Conservation (phyloP, 352 stramenopile species). For the Phytopythium cucurbitacearum region DNA sequence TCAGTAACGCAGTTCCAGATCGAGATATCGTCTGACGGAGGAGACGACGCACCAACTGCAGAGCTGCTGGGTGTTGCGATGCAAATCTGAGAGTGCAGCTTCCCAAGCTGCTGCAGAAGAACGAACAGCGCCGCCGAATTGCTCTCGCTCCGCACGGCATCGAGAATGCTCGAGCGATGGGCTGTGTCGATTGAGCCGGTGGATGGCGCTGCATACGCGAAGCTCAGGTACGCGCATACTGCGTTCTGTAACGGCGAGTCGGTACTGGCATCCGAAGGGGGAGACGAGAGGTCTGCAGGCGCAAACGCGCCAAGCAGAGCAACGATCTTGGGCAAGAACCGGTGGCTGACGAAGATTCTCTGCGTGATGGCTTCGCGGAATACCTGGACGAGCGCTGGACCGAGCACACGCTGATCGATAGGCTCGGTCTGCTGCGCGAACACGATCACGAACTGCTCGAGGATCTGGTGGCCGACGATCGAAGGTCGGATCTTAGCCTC, state of each 20-base stretch:
- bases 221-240: constrained; percentile 52
- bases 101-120: constrained; percentile 9
- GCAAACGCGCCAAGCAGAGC: constrained; percentile 25
- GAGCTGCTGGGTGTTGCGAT: not conserved
- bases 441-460: constrained; percentile 65
- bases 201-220: constrained; percentile 26
- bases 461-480: constrained; percentile 53
- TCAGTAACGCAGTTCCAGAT: constrained; percentile 32
- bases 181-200: constrained; percentile 5
- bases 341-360: constrained; percentile 43
- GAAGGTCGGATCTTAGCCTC: constrained; percentile 32
- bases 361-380: constrained; percentile 42
- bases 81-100: constrained; percentile 20
- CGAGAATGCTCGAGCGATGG: constrained; percentile 31
- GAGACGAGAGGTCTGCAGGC: not conserved
- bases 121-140: constrained; percentile 17
- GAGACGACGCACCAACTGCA: not conserved
- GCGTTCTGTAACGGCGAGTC: constrained; percentile 30
- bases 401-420: constrained; percentile 16
- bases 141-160: constrained; percentile 36
- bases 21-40: constrained; percentile 14
- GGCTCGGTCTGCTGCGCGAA: constrained; percentile 41
- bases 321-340: constrained; percentile 54
- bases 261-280: too few relatives aligned
- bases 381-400: constrained; percentile 42